Evolutionary conservation across 345 rosid species (phyloP), one percentile per base, ranked within the genome.

Genomic region (Arabis alpina): DNA sequence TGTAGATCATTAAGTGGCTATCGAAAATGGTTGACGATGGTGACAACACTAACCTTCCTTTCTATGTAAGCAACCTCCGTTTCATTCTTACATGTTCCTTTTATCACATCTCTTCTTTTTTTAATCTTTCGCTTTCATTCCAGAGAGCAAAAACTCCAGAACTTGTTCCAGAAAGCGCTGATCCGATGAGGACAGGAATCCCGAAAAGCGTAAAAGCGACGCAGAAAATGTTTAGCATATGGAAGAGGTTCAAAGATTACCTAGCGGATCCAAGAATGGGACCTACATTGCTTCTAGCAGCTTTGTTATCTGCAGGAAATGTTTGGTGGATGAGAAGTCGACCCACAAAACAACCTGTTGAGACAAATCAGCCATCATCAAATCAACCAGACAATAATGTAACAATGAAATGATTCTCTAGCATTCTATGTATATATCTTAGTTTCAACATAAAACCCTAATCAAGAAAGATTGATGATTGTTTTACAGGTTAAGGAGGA

Each of bases 251-350:
- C 75, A 71, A 34, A 37, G 90, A 85, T 79, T 77, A 71, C 56
- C 45, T 93, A 41, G 82, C 76, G 42, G 96, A 91, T 76, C 97
- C 96, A 37, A 87, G 98, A 69, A 80, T 89, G 39, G 96, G 98
- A 48, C 91, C 98, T 0, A 76, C 80, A 72, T 80, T 93, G 81
- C 92, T 93, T 75, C 73, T 93, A 81, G 86, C 82, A 68, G 87
- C 97, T 64, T 80, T 91, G 62, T 67, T 93, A 74, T 85, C 92
- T 19, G 82, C 74, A 56, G 96, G 92, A 55, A 74, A 83, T 66
- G 73, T 84, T 61, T 93, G 90, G 94, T 68, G 89, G 78, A 73
- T 42, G 54, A 85, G 92, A 81, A 86, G 85, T 76, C 94, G 84
- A 19, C 66, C 75, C 36, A 74, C 71, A 43, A 74, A 23, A 74